Percentiles rank a stretch among this genome's conserved stretches.
Conservation (phyloP, 2,329 filamentous ascomycete species). For the Mariannaea elegans region DNA sequence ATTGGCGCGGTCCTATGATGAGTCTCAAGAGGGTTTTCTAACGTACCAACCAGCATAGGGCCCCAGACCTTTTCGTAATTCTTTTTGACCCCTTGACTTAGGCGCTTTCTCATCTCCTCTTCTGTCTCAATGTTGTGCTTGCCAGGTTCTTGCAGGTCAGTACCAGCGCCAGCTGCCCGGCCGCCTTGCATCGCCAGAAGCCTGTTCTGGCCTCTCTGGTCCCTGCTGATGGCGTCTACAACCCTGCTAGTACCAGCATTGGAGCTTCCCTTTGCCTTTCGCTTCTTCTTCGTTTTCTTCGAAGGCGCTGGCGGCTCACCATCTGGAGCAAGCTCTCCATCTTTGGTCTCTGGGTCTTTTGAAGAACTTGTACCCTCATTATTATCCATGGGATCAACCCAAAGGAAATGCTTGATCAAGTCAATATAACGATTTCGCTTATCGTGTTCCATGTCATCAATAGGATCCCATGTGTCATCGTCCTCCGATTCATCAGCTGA, state of each 20-base stretch:
- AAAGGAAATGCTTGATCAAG: slow-evolving; percentile 42
- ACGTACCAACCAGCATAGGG: slow-evolving; percentile 35
- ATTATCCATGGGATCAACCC: slow-evolving; percentile 37
- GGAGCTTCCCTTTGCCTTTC: slow-evolving; percentile 26
- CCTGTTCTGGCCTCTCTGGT: slow-evolving; percentile 25
- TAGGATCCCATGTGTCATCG: slow-evolving; percentile 41
- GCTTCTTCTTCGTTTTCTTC: slow-evolving; percentile 32
- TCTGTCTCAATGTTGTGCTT: slow-evolving; percentile 42
- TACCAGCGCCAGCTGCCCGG: neutral
- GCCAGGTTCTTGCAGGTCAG: slow-evolving; percentile 33
- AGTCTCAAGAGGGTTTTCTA: slow-evolving; percentile 39
- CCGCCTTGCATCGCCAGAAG: slow-evolving; percentile 29
- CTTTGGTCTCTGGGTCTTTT: neutral
- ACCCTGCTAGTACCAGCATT: neutral
- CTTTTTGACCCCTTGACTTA: slow-evolving; percentile 40
- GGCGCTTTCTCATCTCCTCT: slow-evolving; percentile 38
- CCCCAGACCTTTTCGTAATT: slow-evolving; percentile 30
- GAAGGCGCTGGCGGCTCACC: neutral
- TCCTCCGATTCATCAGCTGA: slow-evolving; percentile 27
- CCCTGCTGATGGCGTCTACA: no score
- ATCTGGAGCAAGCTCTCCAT: neutral
- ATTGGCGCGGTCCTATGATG: slow-evolving; percentile 38
- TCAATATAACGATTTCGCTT: slow-evolving; percentile 39
- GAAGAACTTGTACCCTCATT: neutral
- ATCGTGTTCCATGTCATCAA: slow-evolving; percentile 36